A percentile compares a stretch with the other conserved stretches of the same genome.
These are phyloP conservation scores for Alternaria triticina DNA, from an alignment of 2,329 filamentous ascomycete genomes.

Conservation along the genomic window DNA sequence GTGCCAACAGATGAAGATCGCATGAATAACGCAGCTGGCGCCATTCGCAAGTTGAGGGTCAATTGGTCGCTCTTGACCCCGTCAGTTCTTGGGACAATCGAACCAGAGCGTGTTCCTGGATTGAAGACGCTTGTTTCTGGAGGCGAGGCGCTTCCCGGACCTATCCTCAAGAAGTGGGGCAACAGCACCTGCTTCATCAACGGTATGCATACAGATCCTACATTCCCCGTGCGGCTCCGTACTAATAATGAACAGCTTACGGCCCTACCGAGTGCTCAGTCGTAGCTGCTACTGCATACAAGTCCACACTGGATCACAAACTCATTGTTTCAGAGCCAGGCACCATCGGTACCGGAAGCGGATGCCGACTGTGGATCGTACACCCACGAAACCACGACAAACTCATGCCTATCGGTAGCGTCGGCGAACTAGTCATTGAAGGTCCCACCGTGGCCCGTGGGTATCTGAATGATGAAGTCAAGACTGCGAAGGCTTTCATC, in stretches of 20 bases:
- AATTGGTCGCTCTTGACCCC: slow-evolving; percentile 42
- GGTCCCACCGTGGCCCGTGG: slow-evolving; percentile 54
- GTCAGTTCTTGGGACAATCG: slow-evolving; percentile 48
- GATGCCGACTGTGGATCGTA: slow-evolving; percentile 48
- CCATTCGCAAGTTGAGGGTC: slow-evolving; percentile 39
- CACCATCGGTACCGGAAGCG: slow-evolving; percentile 42
- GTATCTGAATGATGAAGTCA: slow-evolving; percentile 31
- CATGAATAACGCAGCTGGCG: slow-evolving; percentile 59
- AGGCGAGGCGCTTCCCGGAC: slow-evolving; percentile 52
- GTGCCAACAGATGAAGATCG: slow-evolving; percentile 62
- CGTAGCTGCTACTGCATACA: slow-evolving; percentile 30
- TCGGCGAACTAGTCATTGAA: slow-evolving; percentile 50
- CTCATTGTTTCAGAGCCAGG: slow-evolving; percentile 33
- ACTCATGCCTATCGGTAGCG: slow-evolving; percentile 39
- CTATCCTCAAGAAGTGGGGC: slow-evolving; percentile 54
- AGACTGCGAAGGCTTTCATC: slow-evolving; percentile 38
- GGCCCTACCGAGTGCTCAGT: slow-evolving; percentile 44
- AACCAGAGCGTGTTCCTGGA: slow-evolving; percentile 48
- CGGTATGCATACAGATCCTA: slow-evolving; percentile 42
- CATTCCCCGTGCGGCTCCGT: not conserved
- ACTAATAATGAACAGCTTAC: slow-evolving; percentile 27
- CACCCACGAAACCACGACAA: slow-evolving; percentile 48
- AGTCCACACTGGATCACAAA: slow-evolving; percentile 33
- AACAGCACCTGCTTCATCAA: slow-evolving; percentile 54
- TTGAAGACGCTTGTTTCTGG: slow-evolving; percentile 54